Percentiles rank a stretch among this genome's conserved stretches.
These are phyloP conservation scores for Colletotrichum liaoningense DNA, from an alignment of 2,329 filamentous ascomycete species.

Conservation along the genomic window DNA sequence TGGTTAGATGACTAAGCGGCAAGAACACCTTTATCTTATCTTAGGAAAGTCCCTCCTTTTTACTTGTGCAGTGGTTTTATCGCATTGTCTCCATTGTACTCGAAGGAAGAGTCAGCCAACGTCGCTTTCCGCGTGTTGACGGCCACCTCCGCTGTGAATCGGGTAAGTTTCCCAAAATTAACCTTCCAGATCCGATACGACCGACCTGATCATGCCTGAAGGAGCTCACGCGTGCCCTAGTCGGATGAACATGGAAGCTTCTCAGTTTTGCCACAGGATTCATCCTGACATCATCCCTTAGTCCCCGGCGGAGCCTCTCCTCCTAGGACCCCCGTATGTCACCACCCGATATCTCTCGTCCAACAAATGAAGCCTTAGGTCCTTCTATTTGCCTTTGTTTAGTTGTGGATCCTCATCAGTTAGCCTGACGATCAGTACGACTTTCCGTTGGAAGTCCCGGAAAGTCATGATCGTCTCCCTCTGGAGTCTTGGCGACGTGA, in stretches of 20 bases:
- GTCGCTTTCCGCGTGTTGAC: not conserved
- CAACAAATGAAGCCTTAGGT: not conserved
- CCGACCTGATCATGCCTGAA: too few relatives aligned
- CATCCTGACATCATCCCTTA: constrained; percentile 29
- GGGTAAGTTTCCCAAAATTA: not conserved
- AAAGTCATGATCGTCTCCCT: constrained; percentile 10
- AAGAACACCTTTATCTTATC: not conserved
- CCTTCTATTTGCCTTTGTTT: too few relatives aligned
- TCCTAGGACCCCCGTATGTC: not conserved
- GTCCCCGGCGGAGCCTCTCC: constrained; percentile 4
- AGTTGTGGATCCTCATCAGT: not conserved
- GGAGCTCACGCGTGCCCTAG: not conserved
- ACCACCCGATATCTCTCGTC: not conserved
- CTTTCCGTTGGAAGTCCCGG: not conserved
- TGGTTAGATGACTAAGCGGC: not conserved
- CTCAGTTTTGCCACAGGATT: constrained; percentile 22
- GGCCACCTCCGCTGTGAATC: not conserved
- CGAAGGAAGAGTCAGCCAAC: not conserved
- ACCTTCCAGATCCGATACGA: not conserved
- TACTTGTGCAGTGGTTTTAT: too few relatives aligned
- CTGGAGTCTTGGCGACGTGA: constrained; percentile 5
- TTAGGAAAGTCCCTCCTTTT: too few relatives aligned
- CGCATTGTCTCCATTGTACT: too few relatives aligned
- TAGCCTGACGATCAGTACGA: too few relatives aligned
- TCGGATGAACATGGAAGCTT: not conserved